phyloP scores from a whole-genome alignment of 208 protist genomes.

The Leishmania braziliensis region DNA sequence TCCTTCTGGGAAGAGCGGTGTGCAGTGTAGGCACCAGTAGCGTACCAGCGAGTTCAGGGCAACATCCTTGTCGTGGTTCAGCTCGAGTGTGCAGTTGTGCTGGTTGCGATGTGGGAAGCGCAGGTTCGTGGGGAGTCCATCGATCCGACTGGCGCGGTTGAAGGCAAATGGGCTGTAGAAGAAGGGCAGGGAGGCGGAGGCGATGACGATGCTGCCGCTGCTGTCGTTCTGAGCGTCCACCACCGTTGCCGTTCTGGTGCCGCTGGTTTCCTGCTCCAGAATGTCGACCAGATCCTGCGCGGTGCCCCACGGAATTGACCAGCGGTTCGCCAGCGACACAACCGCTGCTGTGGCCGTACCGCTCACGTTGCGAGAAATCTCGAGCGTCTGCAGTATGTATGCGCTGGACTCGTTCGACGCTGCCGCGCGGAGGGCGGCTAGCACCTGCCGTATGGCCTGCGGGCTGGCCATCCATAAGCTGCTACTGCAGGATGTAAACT shows the following conservation, averaged over 20 bases:
- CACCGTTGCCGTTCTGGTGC: conserved; percentile 7
- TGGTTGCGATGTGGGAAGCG: conserved; percentile 30
- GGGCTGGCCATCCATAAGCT: conserved; percentile 70
- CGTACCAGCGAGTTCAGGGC: conserved; percentile 35
- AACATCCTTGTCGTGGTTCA: conserved; percentile 43
- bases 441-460: conserved; percentile 32
- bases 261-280: conserved; percentile 21
- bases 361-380: conserved; percentile 29
- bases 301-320: conserved; percentile 39
- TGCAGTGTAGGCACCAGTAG: conserved; percentile 77
- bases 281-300: conserved; percentile 39
- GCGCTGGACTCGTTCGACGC: conserved; percentile 27
- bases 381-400: conserved; percentile 42
- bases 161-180: conserved; percentile 75
- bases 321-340: conserved; percentile 35
- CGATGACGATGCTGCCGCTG: conserved; percentile 2
- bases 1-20: conserved; percentile 65
- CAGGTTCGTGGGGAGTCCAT: conserved; percentile 23
- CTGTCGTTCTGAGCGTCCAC: conserved; percentile 2
- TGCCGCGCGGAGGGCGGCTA: conserved; percentile 20
- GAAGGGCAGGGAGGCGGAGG: conserved; percentile 16
- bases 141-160: conserved; percentile 36
- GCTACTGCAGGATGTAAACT: conserved; percentile 52
- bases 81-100: conserved; percentile 56
- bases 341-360: conserved; percentile 20